Conservation (phyloP, 2,329 filamentous ascomycete species). For the Eutypella sp. region DNA sequence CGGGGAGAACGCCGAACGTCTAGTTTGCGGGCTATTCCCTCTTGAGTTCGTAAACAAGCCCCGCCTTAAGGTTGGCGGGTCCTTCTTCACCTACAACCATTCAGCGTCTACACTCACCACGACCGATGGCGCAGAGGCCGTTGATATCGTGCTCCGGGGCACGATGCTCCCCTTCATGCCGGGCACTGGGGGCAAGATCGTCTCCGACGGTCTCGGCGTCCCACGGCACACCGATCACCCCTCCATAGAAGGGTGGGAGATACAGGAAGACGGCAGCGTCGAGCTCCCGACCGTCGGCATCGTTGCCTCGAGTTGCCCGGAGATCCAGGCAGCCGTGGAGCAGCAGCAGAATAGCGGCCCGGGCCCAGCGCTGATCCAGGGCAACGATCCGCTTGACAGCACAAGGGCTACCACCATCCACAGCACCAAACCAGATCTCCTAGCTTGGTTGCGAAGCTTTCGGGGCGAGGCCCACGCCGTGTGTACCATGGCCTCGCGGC, state of each 20-base stretch:
- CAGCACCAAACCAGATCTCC: neutral
- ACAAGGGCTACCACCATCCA: neutral
- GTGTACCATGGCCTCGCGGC: neutral
- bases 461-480: neutral
- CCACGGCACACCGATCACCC: neutral
- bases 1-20: neutral
- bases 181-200: neutral
- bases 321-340: neutral
- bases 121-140: neutral
- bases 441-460: neutral
- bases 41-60: neutral
- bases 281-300: neutral
- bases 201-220: neutral
- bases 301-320: neutral
- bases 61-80: neutral
- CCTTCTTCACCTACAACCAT: neutral
- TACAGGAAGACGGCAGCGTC: neutral
- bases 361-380: neutral
- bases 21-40: neutral
- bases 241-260: neutral
- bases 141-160: neutral
- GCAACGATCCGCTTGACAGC: neutral
- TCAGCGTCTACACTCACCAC: neutral
- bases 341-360: neutral
- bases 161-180: neutral